A percentile compares a stretch with the other conserved stretches of the same genome.
Evolutionary conservation across 2,329 filamentous ascomycete species (phyloP).

Genomic region (Colletotrichum tofieldiae): DNA sequence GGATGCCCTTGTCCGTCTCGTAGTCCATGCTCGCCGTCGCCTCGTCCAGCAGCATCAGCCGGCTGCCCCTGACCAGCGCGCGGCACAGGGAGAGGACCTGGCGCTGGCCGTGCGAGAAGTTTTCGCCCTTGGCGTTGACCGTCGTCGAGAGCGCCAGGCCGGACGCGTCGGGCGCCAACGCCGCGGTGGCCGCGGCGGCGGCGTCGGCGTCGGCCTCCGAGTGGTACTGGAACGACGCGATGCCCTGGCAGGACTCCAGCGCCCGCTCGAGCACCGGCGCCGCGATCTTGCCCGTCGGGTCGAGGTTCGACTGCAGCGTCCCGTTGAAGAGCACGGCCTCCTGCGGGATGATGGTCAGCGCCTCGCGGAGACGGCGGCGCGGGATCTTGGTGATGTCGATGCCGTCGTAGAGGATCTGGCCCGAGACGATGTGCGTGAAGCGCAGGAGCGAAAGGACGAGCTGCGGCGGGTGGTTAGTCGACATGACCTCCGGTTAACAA

Average conservation of each 20-base stretch:
- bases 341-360: constrained; percentile 72
- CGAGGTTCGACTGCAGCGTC: constrained; percentile 71
- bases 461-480: constrained; percentile 2
- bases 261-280: constrained; percentile 70
- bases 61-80: constrained; percentile 68
- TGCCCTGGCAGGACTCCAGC: constrained; percentile 73
- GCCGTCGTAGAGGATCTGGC: constrained; percentile 70
- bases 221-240: constrained; percentile 65
- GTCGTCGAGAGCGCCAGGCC: constrained; percentile 60
- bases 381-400: constrained; percentile 69
- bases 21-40: constrained; percentile 74
- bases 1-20: constrained; percentile 70
- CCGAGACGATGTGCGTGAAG: constrained; percentile 67
- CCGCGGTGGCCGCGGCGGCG: constrained; percentile 44
- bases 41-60: constrained; percentile 71
- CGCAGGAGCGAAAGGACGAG: constrained; percentile 69
- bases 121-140: constrained; percentile 68
- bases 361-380: constrained; percentile 66
- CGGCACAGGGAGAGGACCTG: constrained; percentile 72
- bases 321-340: constrained; percentile 72
- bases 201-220: constrained; percentile 54
- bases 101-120: constrained; percentile 72
- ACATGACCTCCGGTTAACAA: too few relatives aligned
- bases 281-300: constrained; percentile 72
- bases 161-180: neutral